Evolutionary conservation across 192 early-diverging fungal species (phyloP).

Genomic region (Gonapodya prolifera): DNA sequence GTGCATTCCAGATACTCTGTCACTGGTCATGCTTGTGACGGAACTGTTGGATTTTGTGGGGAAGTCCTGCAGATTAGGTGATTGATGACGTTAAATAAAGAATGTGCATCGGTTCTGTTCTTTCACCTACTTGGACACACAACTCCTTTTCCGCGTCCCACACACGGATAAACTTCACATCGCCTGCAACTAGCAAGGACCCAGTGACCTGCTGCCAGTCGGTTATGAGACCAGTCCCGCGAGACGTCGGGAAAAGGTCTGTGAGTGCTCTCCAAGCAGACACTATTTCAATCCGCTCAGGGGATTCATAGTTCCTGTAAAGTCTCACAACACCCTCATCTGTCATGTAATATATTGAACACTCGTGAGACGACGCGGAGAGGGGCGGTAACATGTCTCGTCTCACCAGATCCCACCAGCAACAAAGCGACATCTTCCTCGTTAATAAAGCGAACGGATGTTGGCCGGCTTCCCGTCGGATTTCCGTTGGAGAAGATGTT

Average conservation of each 20-base stretch:
- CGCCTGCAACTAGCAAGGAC: slow-evolving; percentile 50
- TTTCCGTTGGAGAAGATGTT: slow-evolving; percentile 59
- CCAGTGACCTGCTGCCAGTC: slow-evolving; percentile 75
- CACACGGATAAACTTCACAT: slow-evolving; percentile 46
- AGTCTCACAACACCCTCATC: slow-evolving; percentile 66
- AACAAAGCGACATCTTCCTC: slow-evolving; percentile 77
- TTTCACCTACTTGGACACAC: slow-evolving; percentile 42
- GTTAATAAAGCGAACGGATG: slow-evolving; percentile 76
- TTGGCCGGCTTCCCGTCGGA: slow-evolving; percentile 52
- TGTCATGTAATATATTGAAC: neutral
- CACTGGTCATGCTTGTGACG: slow-evolving; percentile 53
- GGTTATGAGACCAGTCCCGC: slow-evolving; percentile 42
- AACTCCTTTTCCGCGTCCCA: slow-evolving; percentile 74
- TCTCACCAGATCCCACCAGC: slow-evolving; percentile 62
- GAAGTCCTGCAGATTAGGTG: slow-evolving; percentile 28
- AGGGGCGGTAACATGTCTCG: slow-evolving; percentile 3
- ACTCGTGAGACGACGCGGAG: slow-evolving; percentile 14
- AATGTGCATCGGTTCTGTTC: neutral
- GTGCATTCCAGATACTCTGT: slow-evolving; percentile 43
- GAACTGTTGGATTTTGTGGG: slow-evolving; percentile 35
- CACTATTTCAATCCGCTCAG: slow-evolving; percentile 44
- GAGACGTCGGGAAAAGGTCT: slow-evolving; percentile 45
- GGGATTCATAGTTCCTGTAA: slow-evolving; percentile 56
- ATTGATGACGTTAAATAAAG: slow-evolving; percentile 5
- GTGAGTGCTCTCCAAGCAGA: slow-evolving; percentile 64